phyloP scores from a whole-genome alignment of 805 yeast genomes.

The Cyberlindnera euphorbiae region DNA sequence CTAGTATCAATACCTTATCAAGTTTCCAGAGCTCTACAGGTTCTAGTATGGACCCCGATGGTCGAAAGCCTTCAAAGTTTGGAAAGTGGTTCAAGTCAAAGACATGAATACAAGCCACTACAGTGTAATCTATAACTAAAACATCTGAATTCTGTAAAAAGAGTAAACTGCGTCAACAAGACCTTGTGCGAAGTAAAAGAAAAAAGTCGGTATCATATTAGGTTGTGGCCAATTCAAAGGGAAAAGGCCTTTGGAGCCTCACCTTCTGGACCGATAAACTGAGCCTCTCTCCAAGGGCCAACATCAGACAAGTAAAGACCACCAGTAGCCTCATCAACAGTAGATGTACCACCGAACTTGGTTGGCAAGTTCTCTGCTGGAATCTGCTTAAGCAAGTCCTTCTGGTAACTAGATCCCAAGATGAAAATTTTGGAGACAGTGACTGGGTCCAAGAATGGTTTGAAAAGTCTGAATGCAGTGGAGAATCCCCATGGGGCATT shows the following conservation, averaged over 20 bases:
- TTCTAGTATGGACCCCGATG: not conserved
- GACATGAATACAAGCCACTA: not conserved
- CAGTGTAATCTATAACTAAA: no score
- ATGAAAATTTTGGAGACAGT: conserved; percentile 94
- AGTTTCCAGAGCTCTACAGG: conserved; percentile 9
- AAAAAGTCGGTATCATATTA: no score
- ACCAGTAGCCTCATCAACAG: conserved; percentile 59
- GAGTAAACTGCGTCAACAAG: no score
- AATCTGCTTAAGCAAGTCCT: conserved; percentile 84
- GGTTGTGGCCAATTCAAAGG: conserved; percentile 5
- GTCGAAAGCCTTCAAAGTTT: conserved; percentile 4
- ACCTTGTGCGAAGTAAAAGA: no score
- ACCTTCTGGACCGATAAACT: conserved; percentile 92
- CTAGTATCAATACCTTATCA: conserved; percentile 25
- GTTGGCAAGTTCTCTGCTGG: conserved; percentile 89
- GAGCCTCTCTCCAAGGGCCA: conserved; percentile 96
- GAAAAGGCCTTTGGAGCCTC: conserved; percentile 68
- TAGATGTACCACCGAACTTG: conserved; percentile 84
- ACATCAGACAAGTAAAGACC: conserved; percentile 84
- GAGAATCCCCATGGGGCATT: conserved; percentile 98
- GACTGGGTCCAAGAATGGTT: conserved; percentile 94
- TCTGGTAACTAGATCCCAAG: conserved; percentile 70
- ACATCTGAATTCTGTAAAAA: no score
- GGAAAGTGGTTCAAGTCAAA: conserved; percentile 14
- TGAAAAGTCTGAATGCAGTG: conserved; percentile 85